Conservation (phyloP, 257 asterid species). For the Linderniella brevidens region DNA sequence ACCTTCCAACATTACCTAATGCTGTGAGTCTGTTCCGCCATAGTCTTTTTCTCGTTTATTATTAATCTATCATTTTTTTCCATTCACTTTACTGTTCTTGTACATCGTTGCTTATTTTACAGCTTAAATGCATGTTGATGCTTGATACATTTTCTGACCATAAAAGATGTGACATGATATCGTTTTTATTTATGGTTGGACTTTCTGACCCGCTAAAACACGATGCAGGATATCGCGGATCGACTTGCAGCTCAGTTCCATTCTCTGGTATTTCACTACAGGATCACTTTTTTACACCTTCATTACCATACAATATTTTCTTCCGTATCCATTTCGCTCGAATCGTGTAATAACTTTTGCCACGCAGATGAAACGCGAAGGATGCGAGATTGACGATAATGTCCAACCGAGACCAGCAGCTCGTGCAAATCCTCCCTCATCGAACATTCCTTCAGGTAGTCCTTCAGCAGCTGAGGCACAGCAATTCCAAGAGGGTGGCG, state of each 20-base stretch:
- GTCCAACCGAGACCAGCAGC: slow-evolving; percentile 42
- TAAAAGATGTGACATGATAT: not conserved
- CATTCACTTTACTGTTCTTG: too few species aligned
- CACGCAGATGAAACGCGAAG: slow-evolving; percentile 64
- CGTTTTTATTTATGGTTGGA: too few species aligned
- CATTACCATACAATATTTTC: not conserved
- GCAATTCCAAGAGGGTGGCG: slow-evolving; percentile 53
- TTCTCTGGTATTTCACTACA: slow-evolving; percentile 43
- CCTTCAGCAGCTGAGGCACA: slow-evolving; percentile 40
- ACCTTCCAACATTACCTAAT: slow-evolving; percentile 81
- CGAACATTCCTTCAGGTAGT: slow-evolving; percentile 13
- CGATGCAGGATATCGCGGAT: slow-evolving; percentile 79
- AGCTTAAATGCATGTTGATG: too few species aligned
- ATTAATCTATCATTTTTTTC: not conserved
- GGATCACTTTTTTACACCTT: not conserved
- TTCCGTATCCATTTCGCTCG: not conserved
- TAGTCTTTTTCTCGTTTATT: slow-evolving; percentile 10
- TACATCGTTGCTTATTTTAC: too few species aligned
- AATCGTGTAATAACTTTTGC: too few species aligned
- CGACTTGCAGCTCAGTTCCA: slow-evolving; percentile 72
- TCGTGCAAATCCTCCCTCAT: slow-evolving; percentile 21
- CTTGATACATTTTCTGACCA: too few species aligned
- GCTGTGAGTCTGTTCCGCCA: slow-evolving; percentile 42
- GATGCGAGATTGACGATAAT: slow-evolving; percentile 53
- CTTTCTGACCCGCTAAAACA: too few species aligned